Percentiles rank a stretch among this genome's conserved stretches.
Evolutionary conservation across 306 rosid genomes (phyloP).

Genomic region (Myrica gale): DNA sequence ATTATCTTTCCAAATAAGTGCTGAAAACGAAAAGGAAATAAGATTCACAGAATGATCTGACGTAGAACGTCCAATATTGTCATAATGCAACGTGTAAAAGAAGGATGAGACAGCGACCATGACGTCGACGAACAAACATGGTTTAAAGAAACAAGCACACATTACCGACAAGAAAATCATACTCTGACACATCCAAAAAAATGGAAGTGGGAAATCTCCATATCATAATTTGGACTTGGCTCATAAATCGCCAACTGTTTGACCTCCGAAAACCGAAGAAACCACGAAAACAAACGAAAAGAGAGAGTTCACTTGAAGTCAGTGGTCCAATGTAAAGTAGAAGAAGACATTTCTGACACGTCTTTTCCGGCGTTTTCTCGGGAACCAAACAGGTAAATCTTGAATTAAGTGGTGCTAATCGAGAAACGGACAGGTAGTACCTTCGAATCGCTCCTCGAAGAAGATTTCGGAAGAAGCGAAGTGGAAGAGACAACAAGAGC

Average conservation of each 20-base stretch:
- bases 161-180: neutral
- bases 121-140: too few species aligned
- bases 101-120: too few species aligned
- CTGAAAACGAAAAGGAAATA: neutral
- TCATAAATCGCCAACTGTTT: too few species aligned
- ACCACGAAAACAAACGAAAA: too few species aligned
- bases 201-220: neutral
- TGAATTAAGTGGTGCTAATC: neutral
- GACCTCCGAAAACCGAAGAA: neutral
- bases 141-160: neutral
- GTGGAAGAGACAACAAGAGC: conserved; percentile 16
- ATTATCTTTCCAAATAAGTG: neutral
- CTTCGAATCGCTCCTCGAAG: conserved; percentile 64
- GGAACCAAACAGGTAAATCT: neutral
- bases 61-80: neutral
- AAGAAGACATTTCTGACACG: neutral
- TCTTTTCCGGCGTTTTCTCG: neutral
- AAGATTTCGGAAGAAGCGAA: conserved; percentile 44
- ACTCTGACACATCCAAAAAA: neutral
- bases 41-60: neutral
- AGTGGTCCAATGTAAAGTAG: neutral
- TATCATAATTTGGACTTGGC: neutral
- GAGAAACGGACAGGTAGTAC: conserved; percentile 11
- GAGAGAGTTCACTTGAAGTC: neutral
- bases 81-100: too few species aligned